Conservation (phyloP, 2,329 filamentous ascomycete genomes). For the Lachnellula cervina region DNA sequence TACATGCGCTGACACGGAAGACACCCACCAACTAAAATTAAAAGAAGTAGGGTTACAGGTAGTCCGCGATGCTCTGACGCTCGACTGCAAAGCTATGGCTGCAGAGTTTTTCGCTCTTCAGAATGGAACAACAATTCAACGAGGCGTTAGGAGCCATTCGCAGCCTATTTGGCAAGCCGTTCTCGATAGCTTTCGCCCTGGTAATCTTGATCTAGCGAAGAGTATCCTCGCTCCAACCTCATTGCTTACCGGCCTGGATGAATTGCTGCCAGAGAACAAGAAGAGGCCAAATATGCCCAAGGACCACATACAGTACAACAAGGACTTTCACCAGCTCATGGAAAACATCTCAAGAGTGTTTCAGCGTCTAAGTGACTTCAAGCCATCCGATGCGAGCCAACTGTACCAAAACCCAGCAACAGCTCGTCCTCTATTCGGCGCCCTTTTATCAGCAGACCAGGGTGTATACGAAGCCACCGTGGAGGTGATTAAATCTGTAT, state of each 20-base stretch:
- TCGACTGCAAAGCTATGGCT: constrained; percentile 67
- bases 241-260: constrained; percentile 70
- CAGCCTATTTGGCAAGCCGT: constrained; percentile 75
- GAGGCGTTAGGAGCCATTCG: constrained; percentile 65
- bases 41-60: constrained; percentile 56
- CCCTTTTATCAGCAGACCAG: constrained; percentile 76
- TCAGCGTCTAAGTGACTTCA: constrained; percentile 73
- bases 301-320: constrained; percentile 71
- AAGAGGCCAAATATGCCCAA: constrained; percentile 38
- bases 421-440: constrained; percentile 69
- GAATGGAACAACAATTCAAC: constrained; percentile 55
- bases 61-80: constrained; percentile 59
- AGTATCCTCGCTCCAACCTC: constrained; percentile 57
- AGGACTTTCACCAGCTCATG: constrained; percentile 58
- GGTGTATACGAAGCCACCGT: constrained; percentile 75
- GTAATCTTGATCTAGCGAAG: constrained; percentile 67
- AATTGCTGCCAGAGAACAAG: constrained; percentile 43
- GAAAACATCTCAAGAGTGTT: constrained; percentile 67
- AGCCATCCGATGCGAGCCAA: constrained; percentile 59
- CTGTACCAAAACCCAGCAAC: constrained; percentile 65
- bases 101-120: constrained; percentile 65
- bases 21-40: constrained; percentile 46
- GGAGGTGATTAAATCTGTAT: constrained; percentile 78
- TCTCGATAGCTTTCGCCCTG: constrained; percentile 60
- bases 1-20: constrained; percentile 45